phyloP scores from a whole-genome alignment of 2,329 filamentous ascomycete genomes.

The Diaporthe nobilis region DNA sequence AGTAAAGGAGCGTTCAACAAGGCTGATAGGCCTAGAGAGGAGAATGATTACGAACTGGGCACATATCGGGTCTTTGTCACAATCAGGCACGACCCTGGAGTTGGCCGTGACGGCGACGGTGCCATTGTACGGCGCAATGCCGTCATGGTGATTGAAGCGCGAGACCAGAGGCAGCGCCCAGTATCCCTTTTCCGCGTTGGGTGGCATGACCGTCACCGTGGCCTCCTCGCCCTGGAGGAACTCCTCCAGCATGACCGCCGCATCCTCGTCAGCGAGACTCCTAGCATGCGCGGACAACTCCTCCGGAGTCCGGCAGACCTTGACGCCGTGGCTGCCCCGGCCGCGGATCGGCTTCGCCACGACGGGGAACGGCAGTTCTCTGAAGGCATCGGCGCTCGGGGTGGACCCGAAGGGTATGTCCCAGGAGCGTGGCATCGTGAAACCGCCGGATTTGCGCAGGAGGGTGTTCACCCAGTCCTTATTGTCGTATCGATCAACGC shows the following conservation, averaged over 20 bases:
- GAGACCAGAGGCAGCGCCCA: conserved; percentile 61
- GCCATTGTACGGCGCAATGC: conserved; percentile 64
- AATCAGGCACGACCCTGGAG: conserved; percentile 54
- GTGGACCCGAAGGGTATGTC: conserved; percentile 41
- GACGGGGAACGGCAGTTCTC: conserved; percentile 51
- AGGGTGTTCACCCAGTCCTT: conserved; percentile 63
- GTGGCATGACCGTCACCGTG: conserved; percentile 67
- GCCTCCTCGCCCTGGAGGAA: conserved; percentile 63
- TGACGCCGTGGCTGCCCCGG: conserved; percentile 64
- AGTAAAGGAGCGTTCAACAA: neutral
- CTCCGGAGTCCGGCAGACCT: conserved; percentile 54
- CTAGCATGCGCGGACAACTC: conserved; percentile 53
- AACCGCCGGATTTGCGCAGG: conserved; percentile 52
- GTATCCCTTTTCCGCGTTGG: conserved; percentile 53
- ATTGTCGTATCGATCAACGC: conserved; percentile 65
- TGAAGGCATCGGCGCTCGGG: neutral
- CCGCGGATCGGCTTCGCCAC: conserved; percentile 65
- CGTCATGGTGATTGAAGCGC: conserved; percentile 62
- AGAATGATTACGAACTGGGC: neutral
- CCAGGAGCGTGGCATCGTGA: conserved; percentile 58
- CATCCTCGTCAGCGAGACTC: conserved; percentile 53
- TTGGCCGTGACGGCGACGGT: conserved; percentile 62
- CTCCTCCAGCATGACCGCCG: conserved; percentile 61
- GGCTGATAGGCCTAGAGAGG: neutral
- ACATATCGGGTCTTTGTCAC: conserved; percentile 6